phyloP scores from a whole-genome alignment of 176 grass and related monocot species.

The Triticum turgidum region DNA sequence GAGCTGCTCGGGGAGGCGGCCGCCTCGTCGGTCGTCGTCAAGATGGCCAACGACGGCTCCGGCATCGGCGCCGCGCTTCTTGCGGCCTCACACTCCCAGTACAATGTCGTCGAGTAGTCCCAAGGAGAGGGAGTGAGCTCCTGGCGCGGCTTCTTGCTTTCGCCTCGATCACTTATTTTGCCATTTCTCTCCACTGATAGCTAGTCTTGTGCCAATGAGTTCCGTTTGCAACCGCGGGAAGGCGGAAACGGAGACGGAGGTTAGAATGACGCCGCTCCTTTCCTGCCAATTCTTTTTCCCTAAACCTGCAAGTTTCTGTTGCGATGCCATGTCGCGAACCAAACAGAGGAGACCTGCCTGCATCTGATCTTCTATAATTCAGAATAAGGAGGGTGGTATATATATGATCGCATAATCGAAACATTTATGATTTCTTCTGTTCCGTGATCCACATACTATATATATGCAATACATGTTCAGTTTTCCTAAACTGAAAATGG shows the following conservation, averaged over 20 bases:
- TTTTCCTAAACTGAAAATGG: neutral
- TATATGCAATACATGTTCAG: neutral
- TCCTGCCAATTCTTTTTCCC: conserved; percentile 34
- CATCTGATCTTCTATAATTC: too few relatives aligned
- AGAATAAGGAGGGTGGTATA: too few relatives aligned
- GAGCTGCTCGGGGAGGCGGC: conserved; percentile 67
- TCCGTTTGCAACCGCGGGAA: conserved; percentile 24
- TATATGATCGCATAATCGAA: too few relatives aligned
- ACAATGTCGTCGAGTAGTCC: conserved; percentile 42
- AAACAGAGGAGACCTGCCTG: too few relatives aligned
- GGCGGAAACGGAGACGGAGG: conserved; percentile 30
- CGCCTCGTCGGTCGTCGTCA: conserved; percentile 59
- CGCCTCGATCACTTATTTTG: neutral
- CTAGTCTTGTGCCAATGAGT: neutral
- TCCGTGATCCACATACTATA: too few relatives aligned
- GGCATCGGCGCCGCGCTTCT: conserved; percentile 81
- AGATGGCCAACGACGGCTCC: conserved; percentile 84
- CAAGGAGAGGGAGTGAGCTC: conserved; percentile 17
- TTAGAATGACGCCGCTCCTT: conserved; percentile 39
- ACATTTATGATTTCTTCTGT: too few relatives aligned
- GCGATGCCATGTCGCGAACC: conserved; percentile 12
- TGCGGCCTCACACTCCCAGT: conserved; percentile 82
- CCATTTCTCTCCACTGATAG: conserved; percentile 11
- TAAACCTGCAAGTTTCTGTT: conserved; percentile 27
- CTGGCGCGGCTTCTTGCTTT: conserved; percentile 16